These are phyloP conservation scores for Thermochaetoides thermophila DNA, from an alignment of 495 filamentous ascomycete species.

Conservation along the genomic window DNA sequence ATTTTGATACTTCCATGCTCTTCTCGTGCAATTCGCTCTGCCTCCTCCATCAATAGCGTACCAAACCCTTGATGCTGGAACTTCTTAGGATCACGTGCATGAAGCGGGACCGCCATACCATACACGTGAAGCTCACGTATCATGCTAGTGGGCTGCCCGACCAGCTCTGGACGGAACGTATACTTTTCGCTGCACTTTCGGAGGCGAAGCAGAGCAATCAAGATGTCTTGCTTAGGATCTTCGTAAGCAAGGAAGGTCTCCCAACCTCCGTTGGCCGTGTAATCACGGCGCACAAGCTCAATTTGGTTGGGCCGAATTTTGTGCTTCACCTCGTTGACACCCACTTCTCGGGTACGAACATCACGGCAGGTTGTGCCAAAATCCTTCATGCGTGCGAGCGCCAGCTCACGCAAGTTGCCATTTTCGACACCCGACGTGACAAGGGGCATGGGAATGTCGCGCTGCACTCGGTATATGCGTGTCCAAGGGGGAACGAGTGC, in stretches of 20 bases:
- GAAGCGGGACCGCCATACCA: conserved; percentile 85
- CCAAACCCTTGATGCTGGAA: conserved; percentile 98
- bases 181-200: conserved; percentile 79
- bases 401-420: conserved; percentile 86
- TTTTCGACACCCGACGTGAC: conserved; percentile 97
- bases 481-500: conserved; percentile 96
- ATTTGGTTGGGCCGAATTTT: conserved; percentile 94
- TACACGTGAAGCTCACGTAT: conserved; percentile 95
- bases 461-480: conserved; percentile 93
- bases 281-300: conserved; percentile 91
- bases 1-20: conserved; percentile 92
- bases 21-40: conserved; percentile 82
- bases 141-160: conserved; percentile 72
- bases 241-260: conserved; percentile 97
- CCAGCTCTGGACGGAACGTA: conserved; percentile 82
- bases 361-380: conserved; percentile 95
- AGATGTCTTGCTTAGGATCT: conserved; percentile 94
- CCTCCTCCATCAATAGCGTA: conserved; percentile 93
- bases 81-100: conserved; percentile 82
- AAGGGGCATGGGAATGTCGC: conserved; percentile 96
- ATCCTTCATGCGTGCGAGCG: conserved; percentile 91
- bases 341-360: conserved; percentile 93
- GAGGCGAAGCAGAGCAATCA: conserved; percentile 81
- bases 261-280: conserved; percentile 90
- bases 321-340: conserved; percentile 96